phyloP scores from a whole-genome alignment of 2,329 filamentous ascomycete species.

The Rosellinia necatrix region DNA sequence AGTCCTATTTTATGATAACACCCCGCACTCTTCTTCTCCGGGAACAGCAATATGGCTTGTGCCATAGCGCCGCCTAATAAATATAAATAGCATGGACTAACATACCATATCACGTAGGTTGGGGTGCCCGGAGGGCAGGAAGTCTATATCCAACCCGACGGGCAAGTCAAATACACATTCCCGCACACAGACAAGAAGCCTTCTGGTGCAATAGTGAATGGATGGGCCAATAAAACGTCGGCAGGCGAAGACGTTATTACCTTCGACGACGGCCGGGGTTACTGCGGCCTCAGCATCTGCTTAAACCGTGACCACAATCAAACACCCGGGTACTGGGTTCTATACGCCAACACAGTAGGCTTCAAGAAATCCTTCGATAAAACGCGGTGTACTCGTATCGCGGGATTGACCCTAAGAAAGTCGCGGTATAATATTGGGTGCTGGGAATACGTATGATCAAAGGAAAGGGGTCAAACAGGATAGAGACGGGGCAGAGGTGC shows the following conservation, averaged over 20 bases:
- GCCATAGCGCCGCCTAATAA: no score
- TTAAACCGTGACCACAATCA: constrained; percentile 29
- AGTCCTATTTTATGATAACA: no score
- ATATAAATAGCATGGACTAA: no score
- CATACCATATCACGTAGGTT: constrained; percentile 40
- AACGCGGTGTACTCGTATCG: constrained; percentile 42
- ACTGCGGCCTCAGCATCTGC: constrained; percentile 37
- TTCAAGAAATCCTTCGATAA: constrained; percentile 38
- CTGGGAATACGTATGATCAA: constrained; percentile 46
- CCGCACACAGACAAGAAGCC: constrained; percentile 60
- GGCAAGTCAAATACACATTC: constrained; percentile 59
- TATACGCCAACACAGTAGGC: constrained; percentile 35
- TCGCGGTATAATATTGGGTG: constrained; percentile 39
- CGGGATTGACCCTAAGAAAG: constrained; percentile 41
- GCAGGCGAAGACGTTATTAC: constrained; percentile 29
- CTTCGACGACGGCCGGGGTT: constrained; percentile 38
- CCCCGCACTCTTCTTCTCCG: no score
- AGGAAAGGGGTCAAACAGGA: neutral
- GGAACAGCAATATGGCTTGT: no score
- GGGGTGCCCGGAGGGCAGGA: constrained; percentile 66
- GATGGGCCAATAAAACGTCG: constrained; percentile 48
- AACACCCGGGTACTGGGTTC: constrained; percentile 27
- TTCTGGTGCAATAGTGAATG: constrained; percentile 52
- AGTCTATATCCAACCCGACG: constrained; percentile 59
- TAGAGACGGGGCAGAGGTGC: neutral